Percentiles rank a stretch among this genome's conserved stretches.
These are phyloP conservation scores for Fusarium sp. DNA, from an alignment of 2,329 filamentous ascomycete species.

Conservation along the genomic window DNA sequence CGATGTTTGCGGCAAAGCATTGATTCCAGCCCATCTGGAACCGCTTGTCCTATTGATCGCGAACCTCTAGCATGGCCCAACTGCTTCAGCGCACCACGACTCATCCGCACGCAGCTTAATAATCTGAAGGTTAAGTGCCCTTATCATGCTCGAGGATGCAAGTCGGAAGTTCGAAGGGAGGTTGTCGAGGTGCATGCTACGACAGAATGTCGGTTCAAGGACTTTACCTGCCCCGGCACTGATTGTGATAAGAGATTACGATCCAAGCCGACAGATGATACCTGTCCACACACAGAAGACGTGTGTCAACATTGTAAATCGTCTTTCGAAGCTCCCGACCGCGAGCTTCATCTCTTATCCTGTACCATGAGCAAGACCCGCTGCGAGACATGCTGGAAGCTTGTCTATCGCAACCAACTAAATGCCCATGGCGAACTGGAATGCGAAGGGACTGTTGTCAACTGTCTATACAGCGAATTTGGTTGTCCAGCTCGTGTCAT, in stretches of 20 bases:
- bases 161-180: conserved; percentile 62
- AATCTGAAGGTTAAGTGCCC: conserved; percentile 70
- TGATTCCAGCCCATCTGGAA: conserved; percentile 54
- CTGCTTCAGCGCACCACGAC: conserved; percentile 56
- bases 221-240: conserved; percentile 66
- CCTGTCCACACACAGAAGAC: conserved; percentile 66
- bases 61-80: conserved; percentile 55
- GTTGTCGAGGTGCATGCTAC: conserved; percentile 67
- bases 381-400: conserved; percentile 62
- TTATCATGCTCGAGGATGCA: conserved; percentile 63
- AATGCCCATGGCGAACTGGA: conserved; percentile 59
- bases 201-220: conserved; percentile 66
- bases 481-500: conserved; percentile 52
- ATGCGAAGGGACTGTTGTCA: conserved; percentile 63
- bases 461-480: conserved; percentile 58
- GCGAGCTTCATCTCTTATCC: conserved; percentile 51
- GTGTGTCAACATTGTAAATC: conserved; percentile 67
- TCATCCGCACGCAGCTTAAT: conserved; percentile 71
- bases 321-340: conserved; percentile 59
- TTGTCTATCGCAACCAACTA: conserved; percentile 59
- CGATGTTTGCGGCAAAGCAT: conserved; percentile 63
- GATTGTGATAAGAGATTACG: conserved; percentile 64
- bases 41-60: conserved; percentile 70
- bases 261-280: conserved; percentile 62
- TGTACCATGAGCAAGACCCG: conserved; percentile 61